phyloP scores from a whole-genome alignment of 441 rosid genomes.

The Pelargonium citronellum region DNA sequence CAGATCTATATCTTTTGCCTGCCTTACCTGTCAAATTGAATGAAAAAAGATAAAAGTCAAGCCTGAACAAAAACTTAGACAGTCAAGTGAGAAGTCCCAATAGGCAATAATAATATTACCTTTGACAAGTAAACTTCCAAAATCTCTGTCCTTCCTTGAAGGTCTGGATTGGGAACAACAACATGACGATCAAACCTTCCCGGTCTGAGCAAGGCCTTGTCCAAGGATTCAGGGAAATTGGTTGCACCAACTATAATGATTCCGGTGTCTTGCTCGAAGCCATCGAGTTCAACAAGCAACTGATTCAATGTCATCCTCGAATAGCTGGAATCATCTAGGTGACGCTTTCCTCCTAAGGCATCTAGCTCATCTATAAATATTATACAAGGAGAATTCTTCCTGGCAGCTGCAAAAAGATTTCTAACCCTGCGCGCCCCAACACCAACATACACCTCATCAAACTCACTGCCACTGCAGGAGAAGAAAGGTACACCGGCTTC shows the following conservation, averaged over 20 bases:
- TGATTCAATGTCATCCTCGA: slow-evolving; percentile 95
- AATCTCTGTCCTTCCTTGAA: slow-evolving; percentile 87
- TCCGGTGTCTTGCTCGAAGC: slow-evolving; percentile 94
- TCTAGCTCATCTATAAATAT: slow-evolving; percentile 92
- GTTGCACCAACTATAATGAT: slow-evolving; percentile 92
- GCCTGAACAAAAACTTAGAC: too few species aligned
- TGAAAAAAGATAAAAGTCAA: too few species aligned
- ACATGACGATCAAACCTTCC: slow-evolving; percentile 95
- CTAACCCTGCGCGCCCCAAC: slow-evolving; percentile 95
- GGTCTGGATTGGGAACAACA: slow-evolving; percentile 91
- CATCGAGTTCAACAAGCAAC: slow-evolving; percentile 88
- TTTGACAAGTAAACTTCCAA: slow-evolving; percentile 89
- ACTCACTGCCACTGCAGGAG: slow-evolving; percentile 97
- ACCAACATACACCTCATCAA: slow-evolving; percentile 99
- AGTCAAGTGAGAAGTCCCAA: too few species aligned
- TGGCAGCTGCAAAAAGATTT: slow-evolving; percentile 91
- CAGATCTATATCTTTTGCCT: slow-evolving; percentile 83
- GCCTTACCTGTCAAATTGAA: slow-evolving; percentile 45
- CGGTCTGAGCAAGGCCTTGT: slow-evolving; percentile 90
- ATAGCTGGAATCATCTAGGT: slow-evolving; percentile 82
- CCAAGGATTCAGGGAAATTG: slow-evolving; percentile 88
- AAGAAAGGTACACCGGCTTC: slow-evolving; percentile 98
- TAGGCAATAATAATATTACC: slow-evolving; percentile 26
- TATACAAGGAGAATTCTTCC: slow-evolving; percentile 86
- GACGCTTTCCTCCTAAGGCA: slow-evolving; percentile 92